Conservation (phyloP, 306 rosid genomes). For the Urtica urens region DNA sequence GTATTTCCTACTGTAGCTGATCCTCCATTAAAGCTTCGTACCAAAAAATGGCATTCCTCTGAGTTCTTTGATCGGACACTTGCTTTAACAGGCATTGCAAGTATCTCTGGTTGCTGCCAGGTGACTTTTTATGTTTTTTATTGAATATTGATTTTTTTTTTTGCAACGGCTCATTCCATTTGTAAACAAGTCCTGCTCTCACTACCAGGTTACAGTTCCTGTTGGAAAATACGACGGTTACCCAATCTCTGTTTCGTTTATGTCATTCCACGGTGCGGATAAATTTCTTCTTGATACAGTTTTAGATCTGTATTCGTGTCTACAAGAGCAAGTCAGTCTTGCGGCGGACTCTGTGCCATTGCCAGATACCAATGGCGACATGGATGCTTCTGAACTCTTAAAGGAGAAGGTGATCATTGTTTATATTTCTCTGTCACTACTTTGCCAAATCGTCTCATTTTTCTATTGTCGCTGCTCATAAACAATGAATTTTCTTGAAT, state of each 20-base stretch:
- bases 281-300: slow-evolving; percentile 81
- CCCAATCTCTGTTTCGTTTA: slow-evolving; percentile 62
- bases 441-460: background rate
- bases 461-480: no score
- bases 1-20: slow-evolving; percentile 35
- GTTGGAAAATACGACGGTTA: slow-evolving; percentile 45
- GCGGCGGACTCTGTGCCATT: slow-evolving; percentile 31
- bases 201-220: slow-evolving; percentile 61
- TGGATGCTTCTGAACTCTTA: slow-evolving; percentile 67
- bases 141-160: slow-evolving; percentile 3
- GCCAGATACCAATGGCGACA: slow-evolving; percentile 43
- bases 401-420: slow-evolving; percentile 53
- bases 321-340: slow-evolving; percentile 44
- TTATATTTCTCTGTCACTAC: background rate
- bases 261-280: slow-evolving; percentile 60
- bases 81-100: slow-evolving; percentile 30
- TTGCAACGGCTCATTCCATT: slow-evolving; percentile 5
- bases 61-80: slow-evolving; percentile 28
- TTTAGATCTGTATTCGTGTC: slow-evolving; percentile 55
- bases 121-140: slow-evolving; percentile 23
- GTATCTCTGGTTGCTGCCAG: slow-evolving; percentile 57
- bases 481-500: no score
- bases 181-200: slow-evolving; percentile 2
- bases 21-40: slow-evolving; percentile 23
- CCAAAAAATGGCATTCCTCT: slow-evolving; percentile 16